A percentile compares a stretch with the other conserved stretches of the same genome.
phyloP scores from a whole-genome alignment of 176 grass and related monocot genomes.

The Poa annua region DNA sequence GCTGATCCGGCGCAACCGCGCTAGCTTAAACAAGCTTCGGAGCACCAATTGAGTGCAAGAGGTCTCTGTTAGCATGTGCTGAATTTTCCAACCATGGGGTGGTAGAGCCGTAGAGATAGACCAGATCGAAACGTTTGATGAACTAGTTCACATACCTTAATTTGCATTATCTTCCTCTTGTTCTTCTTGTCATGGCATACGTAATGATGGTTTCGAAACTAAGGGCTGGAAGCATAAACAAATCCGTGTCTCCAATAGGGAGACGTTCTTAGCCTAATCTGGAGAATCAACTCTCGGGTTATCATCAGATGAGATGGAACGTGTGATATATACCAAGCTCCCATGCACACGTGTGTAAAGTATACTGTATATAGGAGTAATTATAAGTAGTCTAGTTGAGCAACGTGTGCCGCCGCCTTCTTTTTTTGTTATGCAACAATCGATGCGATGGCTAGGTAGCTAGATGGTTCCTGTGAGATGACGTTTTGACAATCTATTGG shows the following conservation, averaged over 20 bases:
- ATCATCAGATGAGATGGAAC: not conserved
- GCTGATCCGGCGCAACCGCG: not conserved
- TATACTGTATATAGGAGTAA: not conserved
- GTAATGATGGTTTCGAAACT: not conserved
- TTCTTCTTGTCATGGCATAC: not conserved
- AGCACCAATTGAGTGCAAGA: not conserved
- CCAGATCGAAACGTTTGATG: not conserved
- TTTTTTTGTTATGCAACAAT: not conserved
- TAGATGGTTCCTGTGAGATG: slow-evolving; percentile 6
- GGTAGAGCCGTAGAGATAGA: slow-evolving; percentile 43
- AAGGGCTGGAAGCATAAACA: slow-evolving; percentile 13
- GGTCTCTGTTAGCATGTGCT: slow-evolving; percentile 38
- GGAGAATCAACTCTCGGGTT: not conserved
- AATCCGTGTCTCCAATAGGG: slow-evolving; percentile 45
- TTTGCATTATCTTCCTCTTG: slow-evolving; percentile 47
- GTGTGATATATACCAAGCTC: slow-evolving; percentile 14
- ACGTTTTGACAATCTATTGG: slow-evolving; percentile 21
- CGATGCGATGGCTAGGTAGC: not conserved
- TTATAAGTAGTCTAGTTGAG: slow-evolving; percentile 16
- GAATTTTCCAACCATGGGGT: slow-evolving; percentile 25
- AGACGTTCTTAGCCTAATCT: not conserved
- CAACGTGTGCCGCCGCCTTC: slow-evolving; percentile 14
- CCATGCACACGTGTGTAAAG: not conserved
- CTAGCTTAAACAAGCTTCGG: not conserved
- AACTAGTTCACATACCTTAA: not conserved